Conservation (phyloP, 495 filamentous ascomycete genomes). For the Xylaria curta region DNA sequence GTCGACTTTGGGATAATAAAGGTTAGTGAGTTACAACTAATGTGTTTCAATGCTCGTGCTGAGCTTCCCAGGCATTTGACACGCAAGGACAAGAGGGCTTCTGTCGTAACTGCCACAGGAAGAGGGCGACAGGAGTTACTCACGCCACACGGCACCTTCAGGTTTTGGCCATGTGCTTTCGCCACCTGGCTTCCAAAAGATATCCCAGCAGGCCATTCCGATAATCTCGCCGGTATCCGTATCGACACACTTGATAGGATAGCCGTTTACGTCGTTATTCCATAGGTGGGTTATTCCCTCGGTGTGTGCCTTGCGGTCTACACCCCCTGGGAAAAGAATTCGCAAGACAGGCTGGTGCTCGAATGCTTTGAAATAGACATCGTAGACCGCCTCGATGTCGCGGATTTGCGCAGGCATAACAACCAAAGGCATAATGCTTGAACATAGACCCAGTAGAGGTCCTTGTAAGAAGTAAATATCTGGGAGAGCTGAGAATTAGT, state of each 20-base stretch:
- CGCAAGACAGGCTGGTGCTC: conserved; percentile 39
- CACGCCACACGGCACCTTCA: conserved; percentile 37
- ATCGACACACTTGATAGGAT: conserved; percentile 50
- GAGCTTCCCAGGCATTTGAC: neutral
- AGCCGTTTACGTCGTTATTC: conserved; percentile 38
- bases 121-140: neutral
- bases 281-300: conserved; percentile 43
- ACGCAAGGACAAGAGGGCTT: neutral
- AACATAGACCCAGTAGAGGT: neutral
- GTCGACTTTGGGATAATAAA: conserved; percentile 23
- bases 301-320: conserved; percentile 43
- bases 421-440: conserved; percentile 40
- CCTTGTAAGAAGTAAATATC: neutral
- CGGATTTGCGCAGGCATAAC: conserved; percentile 50
- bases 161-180: conserved; percentile 36
- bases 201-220: conserved; percentile 45
- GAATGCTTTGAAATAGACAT: conserved; percentile 52
- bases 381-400: conserved; percentile 48
- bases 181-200: conserved; percentile 32
- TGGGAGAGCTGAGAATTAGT: neutral
- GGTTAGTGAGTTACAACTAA: neutral
- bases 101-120: no score
- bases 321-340: conserved; percentile 43
- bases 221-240: conserved; percentile 40
- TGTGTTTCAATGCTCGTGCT: neutral